Base-by-base conservation (phyloP, 345 rosid genomes). In the Salix koriyanagi region DNA sequence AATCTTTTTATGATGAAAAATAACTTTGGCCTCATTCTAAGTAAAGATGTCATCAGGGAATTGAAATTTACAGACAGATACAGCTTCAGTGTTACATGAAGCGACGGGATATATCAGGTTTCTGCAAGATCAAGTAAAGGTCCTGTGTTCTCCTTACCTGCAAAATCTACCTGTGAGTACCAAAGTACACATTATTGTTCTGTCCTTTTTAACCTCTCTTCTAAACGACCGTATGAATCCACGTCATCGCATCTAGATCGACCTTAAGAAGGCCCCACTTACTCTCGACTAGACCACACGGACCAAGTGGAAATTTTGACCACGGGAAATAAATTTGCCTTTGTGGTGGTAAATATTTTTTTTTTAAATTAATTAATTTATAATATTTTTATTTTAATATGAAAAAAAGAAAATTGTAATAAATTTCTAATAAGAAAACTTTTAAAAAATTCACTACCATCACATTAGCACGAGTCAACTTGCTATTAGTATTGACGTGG, bases 91-190 rank as follows among this genome's bases (percentile, higher is more conserved):
- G 77, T 84, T 95, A 36, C 96, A 95, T 84, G 98, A 95, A 82
- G 98, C 99, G 73, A 91, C 90, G 97, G 99, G 97, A 80, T 95
- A 91, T 56, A 95, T 95, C 88, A 90, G 89, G 84, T 93, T 95
- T 79, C 85, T 95, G 79, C 98, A 95, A 28, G 96, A 95, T 14
- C 99, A 95, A 85, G 88, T 95, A 76, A 96, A 91, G 86, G 97
- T 91, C 37, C 90, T 95, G 21, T 88, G 90, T 74, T 86, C 94
- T 76, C 97, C 98, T 73, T 93, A 95, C 79, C 88, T 93, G 62
- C 90, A 86, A 70, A 88, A 83, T 48, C 80, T 69, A 52, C 83
- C 72, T 71, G 89, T 83, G 69, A 83, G 87, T 80, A 65, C 76
- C 52, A 46, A 30, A 19, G 52, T 23, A 6, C 50, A 14, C 34